These are phyloP conservation scores for Aspergillus melleus DNA, from an alignment of 2,329 filamentous ascomycete species.

Conservation along the genomic window DNA sequence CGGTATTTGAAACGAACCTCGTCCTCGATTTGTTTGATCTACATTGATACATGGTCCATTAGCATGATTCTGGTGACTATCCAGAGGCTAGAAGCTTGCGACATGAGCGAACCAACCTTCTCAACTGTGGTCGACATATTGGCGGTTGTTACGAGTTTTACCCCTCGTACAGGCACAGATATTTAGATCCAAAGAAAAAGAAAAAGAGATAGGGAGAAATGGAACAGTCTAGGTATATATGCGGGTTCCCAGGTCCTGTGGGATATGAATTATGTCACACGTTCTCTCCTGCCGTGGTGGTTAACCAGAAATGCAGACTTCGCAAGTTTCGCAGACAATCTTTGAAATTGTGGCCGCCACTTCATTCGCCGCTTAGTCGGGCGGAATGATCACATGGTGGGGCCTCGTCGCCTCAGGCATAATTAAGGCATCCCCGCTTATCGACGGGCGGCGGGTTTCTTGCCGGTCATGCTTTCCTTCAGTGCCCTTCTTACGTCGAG, in stretches of 20 bases:
- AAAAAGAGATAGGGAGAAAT: conserved; percentile 5
- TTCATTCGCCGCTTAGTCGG: conserved; percentile 27
- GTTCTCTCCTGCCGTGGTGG: conserved; percentile 10
- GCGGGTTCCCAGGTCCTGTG: not conserved
- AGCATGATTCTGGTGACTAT: conserved; percentile 26
- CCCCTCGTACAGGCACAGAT: conserved; percentile 18
- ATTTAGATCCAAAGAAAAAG: conserved; percentile 8
- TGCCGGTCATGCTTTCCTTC: conserved; percentile 6
- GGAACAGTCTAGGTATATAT: not conserved
- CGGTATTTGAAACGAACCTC: conserved; percentile 63
- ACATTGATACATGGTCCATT: conserved; percentile 27
- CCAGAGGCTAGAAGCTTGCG: conserved; percentile 5
- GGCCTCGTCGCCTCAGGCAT: conserved; percentile 20
- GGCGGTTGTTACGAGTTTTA: conserved; percentile 32
- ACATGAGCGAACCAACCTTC: conserved; percentile 62
- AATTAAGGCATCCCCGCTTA: conserved; percentile 20
- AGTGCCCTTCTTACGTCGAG: not conserved
- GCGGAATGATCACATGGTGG: conserved; percentile 26
- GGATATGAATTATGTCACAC: not conserved
- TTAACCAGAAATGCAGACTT: conserved; percentile 6
- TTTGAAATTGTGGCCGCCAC: conserved; percentile 34
- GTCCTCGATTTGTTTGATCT: conserved; percentile 97
- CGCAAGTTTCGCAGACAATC: conserved; percentile 15
- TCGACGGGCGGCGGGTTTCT: conserved; percentile 17
- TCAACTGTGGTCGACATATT: conserved; percentile 96